These are phyloP conservation scores for Huntiella moniliformis DNA, from an alignment of 2,329 filamentous ascomycete species.

Conservation along the genomic window DNA sequence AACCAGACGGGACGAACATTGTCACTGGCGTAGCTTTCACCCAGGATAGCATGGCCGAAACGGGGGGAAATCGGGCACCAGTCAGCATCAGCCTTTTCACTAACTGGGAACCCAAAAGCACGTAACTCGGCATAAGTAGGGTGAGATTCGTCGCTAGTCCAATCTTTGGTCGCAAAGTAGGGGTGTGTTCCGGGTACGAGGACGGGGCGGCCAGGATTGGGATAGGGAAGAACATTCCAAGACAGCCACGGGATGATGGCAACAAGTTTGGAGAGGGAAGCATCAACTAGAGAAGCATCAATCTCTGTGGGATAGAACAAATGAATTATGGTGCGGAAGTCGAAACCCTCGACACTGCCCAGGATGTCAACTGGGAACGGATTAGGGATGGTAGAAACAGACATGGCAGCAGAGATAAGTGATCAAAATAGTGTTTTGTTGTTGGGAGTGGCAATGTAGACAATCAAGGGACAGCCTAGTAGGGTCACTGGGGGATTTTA, in stretches of 20 bases:
- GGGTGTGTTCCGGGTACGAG: conserved; percentile 1
- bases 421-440: no score
- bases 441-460: no score
- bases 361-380: conserved; percentile 3
- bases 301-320: neutral
- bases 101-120: neutral
- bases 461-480: no score
- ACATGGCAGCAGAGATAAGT: no score
- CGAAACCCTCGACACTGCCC: neutral
- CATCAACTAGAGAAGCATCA: neutral
- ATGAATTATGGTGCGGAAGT: neutral
- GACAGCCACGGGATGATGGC: conserved; percentile 1
- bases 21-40: neutral
- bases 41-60: neutral
- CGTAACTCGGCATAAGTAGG: neutral
- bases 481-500: no score
- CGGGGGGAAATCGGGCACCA: neutral
- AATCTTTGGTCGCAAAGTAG: neutral
- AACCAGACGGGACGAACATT: neutral
- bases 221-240: neutral
- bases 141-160: neutral
- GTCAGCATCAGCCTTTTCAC: neutral
- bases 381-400: no score
- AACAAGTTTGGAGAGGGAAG: neutral
- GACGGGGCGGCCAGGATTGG: neutral